These are phyloP conservation scores for Penicillium verrucosum DNA, from an alignment of 2,329 filamentous ascomycete genomes.

Conservation along the genomic window DNA sequence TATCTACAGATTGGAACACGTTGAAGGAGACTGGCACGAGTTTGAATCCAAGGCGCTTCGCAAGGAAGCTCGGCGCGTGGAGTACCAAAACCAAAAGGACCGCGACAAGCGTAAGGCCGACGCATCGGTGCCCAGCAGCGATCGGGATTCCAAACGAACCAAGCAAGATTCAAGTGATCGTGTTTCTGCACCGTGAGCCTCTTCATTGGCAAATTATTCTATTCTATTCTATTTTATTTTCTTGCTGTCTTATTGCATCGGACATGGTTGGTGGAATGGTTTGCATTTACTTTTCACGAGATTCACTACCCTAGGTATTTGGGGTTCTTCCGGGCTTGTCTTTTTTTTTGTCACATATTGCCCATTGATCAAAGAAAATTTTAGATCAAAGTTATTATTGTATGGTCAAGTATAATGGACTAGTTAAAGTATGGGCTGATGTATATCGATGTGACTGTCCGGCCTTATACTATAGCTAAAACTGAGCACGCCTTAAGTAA, in stretches of 20 bases:
- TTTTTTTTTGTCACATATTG: conserved; percentile 18
- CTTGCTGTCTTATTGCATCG: conserved; percentile 9
- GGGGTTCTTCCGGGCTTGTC: conserved; percentile 13
- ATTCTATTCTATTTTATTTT: background rate
- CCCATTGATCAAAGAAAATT: conserved; percentile 5
- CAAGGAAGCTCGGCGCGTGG: conserved; percentile 62
- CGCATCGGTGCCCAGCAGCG: conserved; percentile 31
- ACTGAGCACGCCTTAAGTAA: too few relatives aligned
- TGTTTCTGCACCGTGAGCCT: background rate
- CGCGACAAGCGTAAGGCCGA: conserved; percentile 47
- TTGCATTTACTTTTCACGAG: conserved; percentile 17
- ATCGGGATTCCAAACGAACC: conserved; percentile 42
- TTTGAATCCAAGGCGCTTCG: conserved; percentile 94
- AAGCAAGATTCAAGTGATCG: conserved; percentile 30
- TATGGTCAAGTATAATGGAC: background rate
- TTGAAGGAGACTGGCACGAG: conserved; percentile 97
- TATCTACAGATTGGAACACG: conserved; percentile 61
- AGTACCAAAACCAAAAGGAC: conserved; percentile 46
- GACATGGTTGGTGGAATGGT: conserved; percentile 11
- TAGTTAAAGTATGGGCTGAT: background rate
- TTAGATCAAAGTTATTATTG: conserved; percentile 1
- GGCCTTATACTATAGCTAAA: too few relatives aligned
- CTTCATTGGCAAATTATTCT: background rate
- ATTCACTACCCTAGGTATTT: conserved; percentile 4
- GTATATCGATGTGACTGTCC: background rate